Evolutionary conservation across 768 basidiomycete species (phyloP).

Genomic region (Xerocomellus chrysenteron): DNA sequence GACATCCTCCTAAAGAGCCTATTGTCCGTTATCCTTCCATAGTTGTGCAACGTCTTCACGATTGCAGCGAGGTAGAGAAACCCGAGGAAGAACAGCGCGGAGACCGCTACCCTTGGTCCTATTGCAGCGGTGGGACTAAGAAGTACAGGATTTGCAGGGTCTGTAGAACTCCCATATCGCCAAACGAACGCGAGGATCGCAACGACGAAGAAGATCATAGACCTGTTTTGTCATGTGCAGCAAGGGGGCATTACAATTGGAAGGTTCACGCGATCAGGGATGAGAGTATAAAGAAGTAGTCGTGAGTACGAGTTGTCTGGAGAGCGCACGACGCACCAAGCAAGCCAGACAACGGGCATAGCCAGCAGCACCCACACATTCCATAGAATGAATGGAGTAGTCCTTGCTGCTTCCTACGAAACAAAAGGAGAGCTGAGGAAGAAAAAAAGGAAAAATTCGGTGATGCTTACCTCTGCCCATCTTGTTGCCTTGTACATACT

Average conservation of each 20-base stretch:
- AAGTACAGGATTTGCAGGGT: constrained; percentile 35
- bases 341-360: constrained; percentile 68
- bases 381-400: constrained; percentile 50
- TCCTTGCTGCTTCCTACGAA: constrained; percentile 55
- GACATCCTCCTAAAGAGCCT: neutral
- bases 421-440: neutral
- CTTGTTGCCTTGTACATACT: constrained; percentile 68
- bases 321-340: constrained; percentile 45
- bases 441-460: neutral
- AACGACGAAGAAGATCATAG: constrained; percentile 63
- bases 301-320: neutral
- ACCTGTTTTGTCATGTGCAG: constrained; percentile 36
- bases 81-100: constrained; percentile 54
- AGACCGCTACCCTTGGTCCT: constrained; percentile 55
- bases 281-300: neutral
- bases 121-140: constrained; percentile 42
- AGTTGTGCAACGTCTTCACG: constrained; percentile 58
- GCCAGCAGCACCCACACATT: constrained; percentile 71
- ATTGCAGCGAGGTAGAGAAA: constrained; percentile 62
- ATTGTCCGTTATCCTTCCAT: constrained; percentile 36
- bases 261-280: neutral
- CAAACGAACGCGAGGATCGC: constrained; percentile 68
- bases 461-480: constrained; percentile 63
- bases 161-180: constrained; percentile 53
- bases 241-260: neutral